Evolutionary conservation across 106 monocot species (phyloP).

Genomic region (Dioscorea alata): DNA sequence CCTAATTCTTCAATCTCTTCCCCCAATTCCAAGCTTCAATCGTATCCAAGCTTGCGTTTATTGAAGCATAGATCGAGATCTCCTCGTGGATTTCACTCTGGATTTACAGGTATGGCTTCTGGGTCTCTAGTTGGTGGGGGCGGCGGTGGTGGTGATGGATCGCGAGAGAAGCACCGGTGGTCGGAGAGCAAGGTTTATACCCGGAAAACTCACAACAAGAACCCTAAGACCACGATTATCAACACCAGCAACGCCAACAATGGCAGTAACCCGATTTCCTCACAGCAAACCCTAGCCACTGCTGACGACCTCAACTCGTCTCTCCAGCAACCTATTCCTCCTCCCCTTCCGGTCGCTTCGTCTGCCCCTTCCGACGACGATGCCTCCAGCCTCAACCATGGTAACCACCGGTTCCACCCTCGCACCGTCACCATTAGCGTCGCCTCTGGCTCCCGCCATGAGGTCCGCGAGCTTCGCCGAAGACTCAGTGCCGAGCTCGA

Average conservation of each 20-base stretch:
- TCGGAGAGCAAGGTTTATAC: constrained; percentile 79
- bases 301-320: constrained; percentile 31
- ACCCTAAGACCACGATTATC: constrained; percentile 13
- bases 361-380: constrained; percentile 39
- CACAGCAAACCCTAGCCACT: constrained; percentile 10
- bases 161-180: constrained; percentile 62
- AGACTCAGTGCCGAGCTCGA: constrained; percentile 67
- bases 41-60: background rate
- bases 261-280: constrained; percentile 6
- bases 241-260: constrained; percentile 4
- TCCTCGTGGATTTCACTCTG: background rate
- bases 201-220: constrained; percentile 61
- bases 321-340: constrained; percentile 4
- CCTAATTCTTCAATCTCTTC: background rate
- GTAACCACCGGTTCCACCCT: constrained; percentile 15
- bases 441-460: constrained; percentile 39
- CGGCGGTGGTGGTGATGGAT: constrained; percentile 44
- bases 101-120: constrained; percentile 55
- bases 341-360: constrained; percentile 4
- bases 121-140: constrained; percentile 37
- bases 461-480: constrained; percentile 45
- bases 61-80: background rate
- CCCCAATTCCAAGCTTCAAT: background rate
- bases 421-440: constrained; percentile 35
- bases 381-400: constrained; percentile 42